Evolutionary conservation across 2,329 filamentous ascomycete genomes (phyloP), one percentile per base, ranked within the genome.

Genomic region (Bipolaris zeicola): DNA sequence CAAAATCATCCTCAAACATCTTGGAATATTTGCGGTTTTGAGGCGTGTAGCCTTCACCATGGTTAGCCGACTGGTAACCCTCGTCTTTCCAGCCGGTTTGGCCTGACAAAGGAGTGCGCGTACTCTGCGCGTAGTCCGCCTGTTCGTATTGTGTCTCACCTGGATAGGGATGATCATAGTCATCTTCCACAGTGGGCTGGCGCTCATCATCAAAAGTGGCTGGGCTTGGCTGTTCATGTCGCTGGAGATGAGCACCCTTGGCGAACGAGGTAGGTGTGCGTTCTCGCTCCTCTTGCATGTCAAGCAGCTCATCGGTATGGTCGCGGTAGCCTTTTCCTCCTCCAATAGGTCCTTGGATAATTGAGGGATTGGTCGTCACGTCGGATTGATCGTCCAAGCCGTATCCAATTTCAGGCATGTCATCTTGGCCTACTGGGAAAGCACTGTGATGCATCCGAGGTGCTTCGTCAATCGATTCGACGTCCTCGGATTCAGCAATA

Each of bases 41-140:
- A 52, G 80, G 80, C 26, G 79, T 81, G 56, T 78, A 69, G 24
- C 72, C 78, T 62, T 84, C 81, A 60, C 80, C 83, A 68, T 87
- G 85, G 33, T 83, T 83, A 65, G 85, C 91, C 22, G 94, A 96
- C 63, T 94, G 93, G 77, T 97, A 98, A 6, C 93, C 94, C 79
- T 98, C 94, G 70, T 97, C 85, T 57, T 83, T 81, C 85, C 66
- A 81, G 74, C 46, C 85, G 84, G 71, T 87, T 82, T 74, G 85
- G 78, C 63, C 73, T 46, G 67, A 68, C 84, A 76, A 73, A 43
- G 70, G 73, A 52, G 69, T 73, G 47, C 65, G 67, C 58, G 68
- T 68, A 50, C 65, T 68, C 36, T 73, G 64, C 50, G 64, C 64
- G 60, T 73, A 73, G 50, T 54, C 61, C 50, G 66, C 57, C 58